Evolutionary conservation across 441 rosid species (phyloP).

Genomic region (Brassica balearica): DNA sequence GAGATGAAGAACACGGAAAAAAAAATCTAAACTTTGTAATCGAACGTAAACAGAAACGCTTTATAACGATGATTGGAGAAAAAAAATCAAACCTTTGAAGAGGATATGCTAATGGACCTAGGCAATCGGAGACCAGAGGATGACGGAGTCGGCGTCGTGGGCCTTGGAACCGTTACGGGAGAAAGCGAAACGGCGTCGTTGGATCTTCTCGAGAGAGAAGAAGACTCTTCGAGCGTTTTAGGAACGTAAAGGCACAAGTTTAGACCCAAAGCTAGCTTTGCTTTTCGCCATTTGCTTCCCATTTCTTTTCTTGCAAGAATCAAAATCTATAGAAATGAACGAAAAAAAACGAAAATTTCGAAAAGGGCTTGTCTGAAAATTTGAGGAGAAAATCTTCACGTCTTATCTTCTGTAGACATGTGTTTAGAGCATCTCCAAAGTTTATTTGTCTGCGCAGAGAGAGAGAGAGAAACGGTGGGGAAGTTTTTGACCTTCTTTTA

Average conservation of each 20-base stretch:
- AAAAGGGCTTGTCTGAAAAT: neutral
- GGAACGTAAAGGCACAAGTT: constrained; percentile 86
- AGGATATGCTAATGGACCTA: constrained; percentile 60
- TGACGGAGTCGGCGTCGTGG: constrained; percentile 70
- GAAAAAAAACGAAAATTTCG: neutral
- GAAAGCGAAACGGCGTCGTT: constrained; percentile 56
- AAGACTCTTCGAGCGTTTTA: constrained; percentile 59
- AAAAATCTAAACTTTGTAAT: constrained; percentile 28
- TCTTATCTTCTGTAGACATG: constrained; percentile 28
- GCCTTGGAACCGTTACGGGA: constrained; percentile 47
- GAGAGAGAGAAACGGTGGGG: constrained; percentile 43
- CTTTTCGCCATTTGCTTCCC: constrained; percentile 97
- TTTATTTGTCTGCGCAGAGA: constrained; percentile 29
- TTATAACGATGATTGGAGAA: neutral
- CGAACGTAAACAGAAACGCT: neutral
- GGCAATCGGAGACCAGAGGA: constrained; percentile 72
- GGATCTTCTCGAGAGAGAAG: constrained; percentile 54
- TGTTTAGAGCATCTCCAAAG: constrained; percentile 26
- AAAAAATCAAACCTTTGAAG: constrained; percentile 58
- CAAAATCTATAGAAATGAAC: constrained; percentile 3
- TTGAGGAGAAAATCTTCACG: neutral
- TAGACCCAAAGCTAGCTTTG: constrained; percentile 81
- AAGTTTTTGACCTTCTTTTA: constrained; percentile 40
- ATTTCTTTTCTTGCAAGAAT: constrained; percentile 47
- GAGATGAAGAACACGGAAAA: neutral